Evolutionary conservation across 352 stramenopile genomes (phyloP).

Genomic region (Achlya hypogyna): DNA sequence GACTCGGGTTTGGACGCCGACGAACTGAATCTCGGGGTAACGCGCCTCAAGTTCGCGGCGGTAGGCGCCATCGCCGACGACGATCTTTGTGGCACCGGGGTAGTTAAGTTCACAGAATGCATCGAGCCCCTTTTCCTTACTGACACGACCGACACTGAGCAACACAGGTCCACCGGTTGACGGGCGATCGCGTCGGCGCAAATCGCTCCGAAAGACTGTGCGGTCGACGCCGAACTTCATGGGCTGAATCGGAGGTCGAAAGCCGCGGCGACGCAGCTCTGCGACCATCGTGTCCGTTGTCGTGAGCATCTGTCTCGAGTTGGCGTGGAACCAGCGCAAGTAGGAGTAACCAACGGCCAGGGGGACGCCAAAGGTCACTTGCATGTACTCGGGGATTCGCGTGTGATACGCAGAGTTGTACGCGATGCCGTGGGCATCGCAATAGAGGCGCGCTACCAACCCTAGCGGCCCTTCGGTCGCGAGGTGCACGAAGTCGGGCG

Average conservation of each 20-base stretch:
- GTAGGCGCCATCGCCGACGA: background rate
- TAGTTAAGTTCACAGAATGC: constrained; percentile 1
- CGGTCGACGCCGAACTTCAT: constrained; percentile 7
- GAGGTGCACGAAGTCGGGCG: background rate
- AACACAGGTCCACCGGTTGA: background rate
- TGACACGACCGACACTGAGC: background rate
- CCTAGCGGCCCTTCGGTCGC: background rate
- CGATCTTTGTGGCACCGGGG: background rate
- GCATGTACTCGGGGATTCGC: background rate
- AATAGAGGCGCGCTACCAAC: background rate
- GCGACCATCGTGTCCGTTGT: background rate
- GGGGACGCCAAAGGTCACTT: background rate
- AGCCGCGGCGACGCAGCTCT: background rate
- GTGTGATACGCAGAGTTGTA: constrained; percentile 1
- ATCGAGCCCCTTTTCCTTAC: constrained; percentile 1
- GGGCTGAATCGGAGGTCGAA: background rate
- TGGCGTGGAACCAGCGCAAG: background rate
- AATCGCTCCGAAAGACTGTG: background rate
- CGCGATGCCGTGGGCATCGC: background rate
- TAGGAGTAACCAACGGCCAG: background rate
- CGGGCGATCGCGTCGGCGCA: background rate
- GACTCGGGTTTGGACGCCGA: background rate
- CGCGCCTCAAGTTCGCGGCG: background rate
- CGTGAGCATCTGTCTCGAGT: background rate
- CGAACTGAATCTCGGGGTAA: constrained; percentile 1